Percentiles rank a stretch among this genome's conserved stretches.
These are phyloP conservation scores for Scheffersomyces illinoinensis DNA, from an alignment of 1,139 yeast species.

Conservation along the genomic window DNA sequence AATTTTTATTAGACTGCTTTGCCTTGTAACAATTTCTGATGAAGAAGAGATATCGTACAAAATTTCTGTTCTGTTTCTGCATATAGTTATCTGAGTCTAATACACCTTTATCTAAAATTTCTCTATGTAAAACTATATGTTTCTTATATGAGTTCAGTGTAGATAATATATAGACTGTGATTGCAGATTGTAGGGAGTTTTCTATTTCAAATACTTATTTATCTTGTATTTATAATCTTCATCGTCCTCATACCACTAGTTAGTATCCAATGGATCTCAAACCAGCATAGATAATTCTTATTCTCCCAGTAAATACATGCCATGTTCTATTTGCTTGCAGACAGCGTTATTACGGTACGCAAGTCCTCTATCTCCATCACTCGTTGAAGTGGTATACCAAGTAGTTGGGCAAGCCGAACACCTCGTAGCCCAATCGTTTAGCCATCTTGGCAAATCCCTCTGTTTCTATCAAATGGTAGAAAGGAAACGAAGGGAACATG, in stretches of 20 bases:
- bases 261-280: neutral
- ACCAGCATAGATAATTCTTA: neutral
- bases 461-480: conserved; percentile 93
- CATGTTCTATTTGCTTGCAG: neutral
- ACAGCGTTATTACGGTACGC: neutral
- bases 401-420: conserved; percentile 91
- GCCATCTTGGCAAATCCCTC: conserved; percentile 99
- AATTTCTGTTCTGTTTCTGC: neutral
- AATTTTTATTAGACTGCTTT: neutral
- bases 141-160: too few relatives aligned
- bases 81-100: neutral
- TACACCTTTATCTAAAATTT: too few relatives aligned
- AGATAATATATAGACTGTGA: neutral
- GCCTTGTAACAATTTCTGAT: neutral
- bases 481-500: conserved; percentile 98
- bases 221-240: neutral
- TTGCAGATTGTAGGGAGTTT: neutral
- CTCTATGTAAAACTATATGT: neutral
- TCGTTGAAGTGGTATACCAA: conserved; percentile 85
- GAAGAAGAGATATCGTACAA: neutral
- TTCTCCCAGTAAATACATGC: neutral
- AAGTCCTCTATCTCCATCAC: conserved; percentile 18
- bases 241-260: neutral
- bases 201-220: neutral
- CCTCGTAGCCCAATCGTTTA: conserved; percentile 86